A percentile compares a stretch with the other conserved stretches of the same genome.
These are phyloP conservation scores for Strigomonas culicis DNA, from an alignment of 208 protist genomes.

Conservation along the genomic window DNA sequence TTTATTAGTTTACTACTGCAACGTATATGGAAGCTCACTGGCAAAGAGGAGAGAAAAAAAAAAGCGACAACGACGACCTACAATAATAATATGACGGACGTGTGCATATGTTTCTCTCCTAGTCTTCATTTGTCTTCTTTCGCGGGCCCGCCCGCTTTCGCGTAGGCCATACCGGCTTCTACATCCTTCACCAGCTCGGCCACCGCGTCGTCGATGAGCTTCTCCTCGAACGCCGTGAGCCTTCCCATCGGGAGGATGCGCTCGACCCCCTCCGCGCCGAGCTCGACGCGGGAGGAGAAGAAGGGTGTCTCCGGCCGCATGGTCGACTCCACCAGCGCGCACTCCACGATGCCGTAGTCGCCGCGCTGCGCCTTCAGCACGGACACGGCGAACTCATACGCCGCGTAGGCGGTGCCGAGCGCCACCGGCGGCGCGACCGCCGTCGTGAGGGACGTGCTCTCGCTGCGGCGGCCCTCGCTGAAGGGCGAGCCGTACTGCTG, in stretches of 20 bases:
- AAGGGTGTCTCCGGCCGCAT: slow-evolving; percentile 62
- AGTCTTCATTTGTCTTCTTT: too few species aligned
- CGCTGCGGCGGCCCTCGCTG: slow-evolving; percentile 7
- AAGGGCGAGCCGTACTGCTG: slow-evolving; percentile 57
- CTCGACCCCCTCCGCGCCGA: slow-evolving; percentile 80
- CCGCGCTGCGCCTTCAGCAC: slow-evolving; percentile 75
- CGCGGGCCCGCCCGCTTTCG: neutral
- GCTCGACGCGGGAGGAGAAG: slow-evolving; percentile 80
- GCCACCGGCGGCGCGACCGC: slow-evolving; percentile 29
- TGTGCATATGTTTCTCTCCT: too few species aligned
- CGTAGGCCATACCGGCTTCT: slow-evolving; percentile 63
- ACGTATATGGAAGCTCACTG: neutral
- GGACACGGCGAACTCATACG: slow-evolving; percentile 58
- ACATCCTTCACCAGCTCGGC: slow-evolving; percentile 79
- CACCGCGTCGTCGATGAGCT: slow-evolving; percentile 71
- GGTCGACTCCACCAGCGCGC: slow-evolving; percentile 68
- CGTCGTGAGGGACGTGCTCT: slow-evolving; percentile 23
- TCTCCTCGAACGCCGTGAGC: slow-evolving; percentile 58
- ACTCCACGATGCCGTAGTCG: slow-evolving; percentile 79
- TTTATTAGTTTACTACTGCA: neutral
- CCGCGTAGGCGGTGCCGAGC: slow-evolving; percentile 63
- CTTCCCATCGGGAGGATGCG: slow-evolving; percentile 53
- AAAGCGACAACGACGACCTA: slow-evolving; percentile 1
- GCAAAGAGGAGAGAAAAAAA: slow-evolving; percentile 3
- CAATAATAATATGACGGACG: too few species aligned